Evolutionary conservation across 306 rosid genomes (phyloP).

Genomic region (Fragaria nilgerrensis): DNA sequence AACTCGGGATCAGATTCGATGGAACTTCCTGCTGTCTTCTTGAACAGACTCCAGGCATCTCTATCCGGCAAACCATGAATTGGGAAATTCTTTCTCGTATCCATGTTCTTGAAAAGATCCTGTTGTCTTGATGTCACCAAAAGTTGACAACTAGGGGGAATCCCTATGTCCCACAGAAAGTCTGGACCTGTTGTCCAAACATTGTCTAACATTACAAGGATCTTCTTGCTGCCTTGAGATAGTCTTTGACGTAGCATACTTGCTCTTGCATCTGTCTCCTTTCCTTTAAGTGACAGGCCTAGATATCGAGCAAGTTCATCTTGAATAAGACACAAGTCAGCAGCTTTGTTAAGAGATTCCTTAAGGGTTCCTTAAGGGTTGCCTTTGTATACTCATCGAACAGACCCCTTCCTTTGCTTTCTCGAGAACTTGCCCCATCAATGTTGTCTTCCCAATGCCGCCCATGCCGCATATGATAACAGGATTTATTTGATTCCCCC

Average conservation of each 20-base stretch:
- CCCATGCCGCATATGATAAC: background rate
- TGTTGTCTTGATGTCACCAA: background rate
- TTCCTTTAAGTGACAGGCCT: background rate
- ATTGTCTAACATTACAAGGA: constrained; percentile 10
- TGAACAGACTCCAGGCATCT: constrained; percentile 14
- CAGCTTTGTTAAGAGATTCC: background rate
- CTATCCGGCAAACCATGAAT: background rate
- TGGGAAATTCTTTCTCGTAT: background rate
- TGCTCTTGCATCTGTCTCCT: background rate
- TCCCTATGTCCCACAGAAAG: background rate
- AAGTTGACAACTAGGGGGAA: background rate
- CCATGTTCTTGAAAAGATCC: background rate
- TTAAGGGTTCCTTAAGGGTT: no score
- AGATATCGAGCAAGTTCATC: background rate
- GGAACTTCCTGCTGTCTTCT: constrained; percentile 7
- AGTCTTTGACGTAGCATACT: background rate
- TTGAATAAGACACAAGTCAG: background rate
- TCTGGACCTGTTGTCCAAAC: background rate
- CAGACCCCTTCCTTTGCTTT: background rate
- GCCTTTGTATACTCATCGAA: background rate
- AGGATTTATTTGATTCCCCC: background rate
- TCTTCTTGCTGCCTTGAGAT: background rate
- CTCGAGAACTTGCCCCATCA: background rate
- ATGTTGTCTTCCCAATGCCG: background rate
- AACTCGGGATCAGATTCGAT: background rate